Percentiles rank a stretch among this genome's conserved stretches.
phyloP scores from a whole-genome alignment of 495 filamentous ascomycete genomes.

The Lepraria neglecta region DNA sequence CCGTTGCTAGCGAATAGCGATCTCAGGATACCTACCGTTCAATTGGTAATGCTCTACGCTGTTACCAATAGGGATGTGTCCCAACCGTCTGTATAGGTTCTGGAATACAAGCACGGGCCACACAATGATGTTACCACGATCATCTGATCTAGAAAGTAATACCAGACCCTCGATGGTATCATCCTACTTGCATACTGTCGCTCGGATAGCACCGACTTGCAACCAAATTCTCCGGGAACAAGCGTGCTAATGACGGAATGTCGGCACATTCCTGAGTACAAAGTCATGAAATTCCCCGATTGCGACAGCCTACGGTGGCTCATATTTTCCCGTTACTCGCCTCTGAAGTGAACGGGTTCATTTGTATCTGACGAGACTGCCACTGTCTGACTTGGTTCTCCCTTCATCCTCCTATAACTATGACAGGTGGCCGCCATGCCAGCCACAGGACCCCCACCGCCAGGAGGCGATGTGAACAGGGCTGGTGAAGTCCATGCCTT shows the following conservation, averaged over 20 bases:
- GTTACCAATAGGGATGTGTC: too few relatives aligned
- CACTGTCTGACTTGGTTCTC: not conserved
- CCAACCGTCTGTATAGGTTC: too few relatives aligned
- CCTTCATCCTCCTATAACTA: too few relatives aligned
- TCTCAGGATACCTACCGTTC: too few relatives aligned
- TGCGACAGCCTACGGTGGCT: not conserved
- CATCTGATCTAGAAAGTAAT: too few relatives aligned
- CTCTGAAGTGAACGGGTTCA: too few relatives aligned
- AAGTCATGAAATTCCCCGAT: not conserved
- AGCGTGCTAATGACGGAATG: constrained; percentile 13
- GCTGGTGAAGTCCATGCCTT: constrained; percentile 20
- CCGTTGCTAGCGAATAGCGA: not conserved
- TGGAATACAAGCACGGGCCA: too few relatives aligned
- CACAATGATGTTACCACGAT: too few relatives aligned
- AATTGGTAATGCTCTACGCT: too few relatives aligned
- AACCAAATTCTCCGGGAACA: not conserved
- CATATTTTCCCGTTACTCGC: not conserved
- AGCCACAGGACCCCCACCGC: constrained; percentile 8
- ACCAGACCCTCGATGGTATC: not conserved
- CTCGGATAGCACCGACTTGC: not conserved
- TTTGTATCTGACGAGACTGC: not conserved
- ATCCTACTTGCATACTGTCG: not conserved
- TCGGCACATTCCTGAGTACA: constrained; percentile 3
- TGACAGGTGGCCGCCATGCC: constrained; percentile 24
- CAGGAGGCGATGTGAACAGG: constrained; percentile 12